Conservation (phyloP, 2,329 filamentous ascomycete genomes). For the Blastomyces emzantsi region DNA sequence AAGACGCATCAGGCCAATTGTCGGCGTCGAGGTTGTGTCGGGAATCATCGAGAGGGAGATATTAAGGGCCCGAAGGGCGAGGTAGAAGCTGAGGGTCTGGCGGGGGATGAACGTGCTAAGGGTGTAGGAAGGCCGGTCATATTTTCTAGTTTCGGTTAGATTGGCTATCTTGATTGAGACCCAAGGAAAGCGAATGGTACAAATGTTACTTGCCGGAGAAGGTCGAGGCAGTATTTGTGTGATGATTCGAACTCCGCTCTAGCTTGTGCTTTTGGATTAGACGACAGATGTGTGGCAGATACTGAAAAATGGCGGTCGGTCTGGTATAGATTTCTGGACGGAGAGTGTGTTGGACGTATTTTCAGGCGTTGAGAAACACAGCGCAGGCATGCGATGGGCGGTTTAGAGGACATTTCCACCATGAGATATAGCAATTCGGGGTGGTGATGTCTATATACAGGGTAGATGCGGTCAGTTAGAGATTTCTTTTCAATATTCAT, state of each 20-base stretch:
- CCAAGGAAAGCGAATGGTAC: neutral
- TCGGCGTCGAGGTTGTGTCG: slow-evolving; percentile 79
- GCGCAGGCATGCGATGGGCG: slow-evolving; percentile 6
- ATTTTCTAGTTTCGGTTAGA: slow-evolving; percentile 49
- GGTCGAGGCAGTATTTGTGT: slow-evolving; percentile 49
- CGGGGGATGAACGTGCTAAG: slow-evolving; percentile 76
- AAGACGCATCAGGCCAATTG: slow-evolving; percentile 78
- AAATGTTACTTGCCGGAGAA: slow-evolving; percentile 41
- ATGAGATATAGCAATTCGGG: neutral
- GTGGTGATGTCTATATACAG: neutral
- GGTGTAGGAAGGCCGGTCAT: slow-evolving; percentile 81
- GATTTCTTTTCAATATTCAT: neutral
- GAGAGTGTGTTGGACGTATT: neutral
- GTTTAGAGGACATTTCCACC: slow-evolving; percentile 9
- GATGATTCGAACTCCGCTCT: slow-evolving; percentile 46
- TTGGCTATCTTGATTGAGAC: neutral
- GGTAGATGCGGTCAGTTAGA: neutral
- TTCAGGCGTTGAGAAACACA: slow-evolving; percentile 5
- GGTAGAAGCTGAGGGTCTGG: slow-evolving; percentile 68
- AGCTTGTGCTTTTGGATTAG: slow-evolving; percentile 20
- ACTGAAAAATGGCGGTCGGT: slow-evolving; percentile 22
- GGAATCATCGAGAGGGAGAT: slow-evolving; percentile 84
- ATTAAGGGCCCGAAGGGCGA: slow-evolving; percentile 86
- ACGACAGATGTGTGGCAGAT: slow-evolving; percentile 12
- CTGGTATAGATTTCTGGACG: neutral